Conservation (phyloP, 2,329 filamentous ascomycete genomes). For the Ophiostoma angusticollis region DNA sequence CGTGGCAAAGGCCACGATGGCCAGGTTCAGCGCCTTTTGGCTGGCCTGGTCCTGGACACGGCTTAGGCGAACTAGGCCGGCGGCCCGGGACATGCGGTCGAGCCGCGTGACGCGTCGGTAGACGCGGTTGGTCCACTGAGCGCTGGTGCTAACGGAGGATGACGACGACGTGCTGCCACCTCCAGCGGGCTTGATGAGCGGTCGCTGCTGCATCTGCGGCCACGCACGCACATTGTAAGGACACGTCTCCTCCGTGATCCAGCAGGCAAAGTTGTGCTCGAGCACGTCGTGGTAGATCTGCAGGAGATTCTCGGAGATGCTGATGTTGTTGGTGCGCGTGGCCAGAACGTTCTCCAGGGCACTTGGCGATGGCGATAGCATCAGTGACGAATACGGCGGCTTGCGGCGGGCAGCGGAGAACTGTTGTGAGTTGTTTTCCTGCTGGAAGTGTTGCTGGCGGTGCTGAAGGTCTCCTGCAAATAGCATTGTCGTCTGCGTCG, state of each 20-base stretch:
- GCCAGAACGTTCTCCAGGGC: conserved; percentile 16
- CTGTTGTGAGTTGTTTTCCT: too few species aligned
- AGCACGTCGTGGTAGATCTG: conserved; percentile 41
- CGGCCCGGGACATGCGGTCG: conserved; percentile 29
- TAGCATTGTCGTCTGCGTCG: too few species aligned
- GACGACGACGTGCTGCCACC: neutral
- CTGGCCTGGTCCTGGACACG: conserved; percentile 29
- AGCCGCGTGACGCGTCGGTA: conserved; percentile 35
- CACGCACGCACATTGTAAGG: conserved; percentile 27
- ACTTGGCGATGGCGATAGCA: conserved; percentile 11
- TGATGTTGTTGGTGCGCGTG: conserved; percentile 19
- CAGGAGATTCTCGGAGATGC: conserved; percentile 31
- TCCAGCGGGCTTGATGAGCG: neutral
- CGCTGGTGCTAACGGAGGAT: conserved; percentile 24
- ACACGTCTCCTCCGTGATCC: conserved; percentile 40
- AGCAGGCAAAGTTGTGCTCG: conserved; percentile 39
- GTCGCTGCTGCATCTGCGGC: conserved; percentile 3
- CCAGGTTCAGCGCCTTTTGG: conserved; percentile 32
- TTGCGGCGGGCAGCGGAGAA: neutral
- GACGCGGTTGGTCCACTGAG: conserved; percentile 35
- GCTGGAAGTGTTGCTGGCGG: too few species aligned
- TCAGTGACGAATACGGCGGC: conserved; percentile 2
- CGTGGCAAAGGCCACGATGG: conserved; percentile 39
- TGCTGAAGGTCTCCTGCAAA: neutral
- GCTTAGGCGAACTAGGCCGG: conserved; percentile 28